Base-by-base conservation (phyloP, 148 eudicot genomes). In the Selenicereus undatus region DNA sequence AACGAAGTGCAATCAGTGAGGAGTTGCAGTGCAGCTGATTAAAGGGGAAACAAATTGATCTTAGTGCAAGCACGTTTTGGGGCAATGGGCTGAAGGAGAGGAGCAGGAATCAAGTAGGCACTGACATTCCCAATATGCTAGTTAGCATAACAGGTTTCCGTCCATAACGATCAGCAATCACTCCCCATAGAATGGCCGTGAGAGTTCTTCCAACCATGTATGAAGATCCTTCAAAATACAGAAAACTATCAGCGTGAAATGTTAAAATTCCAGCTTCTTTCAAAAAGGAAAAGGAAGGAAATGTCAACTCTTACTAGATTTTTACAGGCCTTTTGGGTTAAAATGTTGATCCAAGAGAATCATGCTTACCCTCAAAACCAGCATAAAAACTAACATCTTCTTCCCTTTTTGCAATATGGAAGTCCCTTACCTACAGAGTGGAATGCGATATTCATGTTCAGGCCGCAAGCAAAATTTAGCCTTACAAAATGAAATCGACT, bases 171-270 rank as follows among this genome's bases (percentile, higher is more conserved):
- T 92, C 95, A 83, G 95, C 90, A 78, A 90, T 81, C 74, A 88
- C 74, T 42, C 95, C 95, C 95, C 95, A 92, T 9, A 88, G 71
- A 76, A 90, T 80, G 83, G 95, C 89, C 3, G 95, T 90, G 80
- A 92, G 76, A 72, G 91, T 91, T 89, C 95, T 89, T 81, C 95
- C 95, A 81, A 90, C 30, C 95, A 92, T 90, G 79, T 89, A 91
- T 18, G 93, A 86, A 51, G 95, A 89, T 42, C 95, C 95, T 91
- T 84, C 81, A 89, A 65, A 58, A 79, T 69, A 82, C 43, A 72
- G 35, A 71, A 78, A 58, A 30, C 65, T 17, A 77, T 80, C 79
- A 80, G 27, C 72, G 1, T 48, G 12, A 64, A 35, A 30, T 48
- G 36, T 13, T 71, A n/a, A 78, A 48, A 26, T 76, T 12, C 32